A percentile compares a stretch with the other conserved stretches of the same genome.
Conservation (phyloP, 2,329 filamentous ascomycete species). For the Penicillium sumatraense region DNA sequence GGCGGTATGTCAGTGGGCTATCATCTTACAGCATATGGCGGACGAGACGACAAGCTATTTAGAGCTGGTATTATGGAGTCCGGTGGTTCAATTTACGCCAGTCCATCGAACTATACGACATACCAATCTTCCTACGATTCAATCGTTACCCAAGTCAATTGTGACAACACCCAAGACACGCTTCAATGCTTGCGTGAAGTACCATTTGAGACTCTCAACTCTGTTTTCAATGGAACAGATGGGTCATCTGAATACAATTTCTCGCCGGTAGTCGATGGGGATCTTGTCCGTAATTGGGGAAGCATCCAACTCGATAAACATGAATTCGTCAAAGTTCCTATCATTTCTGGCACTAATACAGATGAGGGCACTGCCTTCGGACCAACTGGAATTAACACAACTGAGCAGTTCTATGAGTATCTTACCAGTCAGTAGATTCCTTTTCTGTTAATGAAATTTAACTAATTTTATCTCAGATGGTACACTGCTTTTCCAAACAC, state of each 20-base stretch:
- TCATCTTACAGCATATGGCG: slow-evolving; percentile 60
- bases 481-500: slow-evolving; percentile 26
- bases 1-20: slow-evolving; percentile 56
- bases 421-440: slow-evolving; percentile 35
- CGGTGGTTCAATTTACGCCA: slow-evolving; percentile 56
- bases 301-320: slow-evolving; percentile 61
- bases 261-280: slow-evolving; percentile 57
- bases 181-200: slow-evolving; percentile 68
- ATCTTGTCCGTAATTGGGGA: slow-evolving; percentile 59
- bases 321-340: slow-evolving; percentile 66
- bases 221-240: slow-evolving; percentile 52
- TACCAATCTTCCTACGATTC: slow-evolving; percentile 61
- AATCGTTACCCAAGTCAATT: slow-evolving; percentile 64
- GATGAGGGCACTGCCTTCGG: slow-evolving; percentile 68
- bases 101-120: slow-evolving; percentile 41
- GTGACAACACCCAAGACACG: slow-evolving; percentile 60
- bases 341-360: slow-evolving; percentile 66
- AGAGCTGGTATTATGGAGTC: slow-evolving; percentile 57
- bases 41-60: slow-evolving; percentile 60
- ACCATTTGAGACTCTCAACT: slow-evolving; percentile 63
- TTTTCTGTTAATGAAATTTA: neutral
- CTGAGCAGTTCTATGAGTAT: slow-evolving; percentile 54
- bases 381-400: slow-evolving; percentile 59
- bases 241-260: slow-evolving; percentile 40
- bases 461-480: slow-evolving; percentile 29